A percentile compares a stretch with the other conserved stretches of the same genome.
Conservation (phyloP, 495 filamentous ascomycete genomes). For the Lepidopterella palustris region DNA sequence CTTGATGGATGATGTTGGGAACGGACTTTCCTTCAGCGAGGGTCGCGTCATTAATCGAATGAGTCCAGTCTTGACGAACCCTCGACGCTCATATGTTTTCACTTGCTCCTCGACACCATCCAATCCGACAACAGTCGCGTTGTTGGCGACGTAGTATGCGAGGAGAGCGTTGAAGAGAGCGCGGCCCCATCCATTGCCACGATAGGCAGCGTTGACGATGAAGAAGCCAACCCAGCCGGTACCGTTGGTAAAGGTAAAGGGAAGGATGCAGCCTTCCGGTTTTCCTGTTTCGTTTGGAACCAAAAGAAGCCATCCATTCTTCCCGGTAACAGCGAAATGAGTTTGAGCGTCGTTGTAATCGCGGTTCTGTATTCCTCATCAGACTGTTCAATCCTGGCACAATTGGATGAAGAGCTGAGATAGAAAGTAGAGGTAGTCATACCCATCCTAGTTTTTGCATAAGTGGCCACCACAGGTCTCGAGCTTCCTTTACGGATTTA, state of each 20-base stretch:
- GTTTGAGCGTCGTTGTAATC: constrained; percentile 16
- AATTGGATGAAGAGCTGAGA: neutral
- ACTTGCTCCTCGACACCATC: constrained; percentile 24
- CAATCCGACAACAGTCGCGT: constrained; percentile 10
- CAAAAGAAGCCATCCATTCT: constrained; percentile 17
- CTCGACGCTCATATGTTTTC: constrained; percentile 18
- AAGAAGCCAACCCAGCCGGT: constrained; percentile 28
- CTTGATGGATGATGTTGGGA: neutral
- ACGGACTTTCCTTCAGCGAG: constrained; percentile 12
- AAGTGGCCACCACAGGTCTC: constrained; percentile 21
- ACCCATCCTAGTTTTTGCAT: constrained; percentile 25
- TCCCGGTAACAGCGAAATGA: constrained; percentile 12
- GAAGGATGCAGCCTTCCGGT: constrained; percentile 23
- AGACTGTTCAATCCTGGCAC: neutral
- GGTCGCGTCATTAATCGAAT: constrained; percentile 16
- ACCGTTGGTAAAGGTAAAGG: constrained; percentile 19
- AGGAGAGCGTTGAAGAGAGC: constrained; percentile 5
- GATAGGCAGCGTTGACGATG: constrained; percentile 13
- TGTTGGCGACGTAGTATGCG: neutral
- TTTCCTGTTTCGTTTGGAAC: constrained; percentile 8
- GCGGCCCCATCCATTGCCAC: constrained; percentile 13
- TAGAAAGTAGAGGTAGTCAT: neutral
- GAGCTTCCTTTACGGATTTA: constrained; percentile 12
- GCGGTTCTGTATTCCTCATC: constrained; percentile 10
- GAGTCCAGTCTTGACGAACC: constrained; percentile 7